phyloP scores from a whole-genome alignment of 768 basidiomycete species.

The Tricholoma bakamatsutake region DNA sequence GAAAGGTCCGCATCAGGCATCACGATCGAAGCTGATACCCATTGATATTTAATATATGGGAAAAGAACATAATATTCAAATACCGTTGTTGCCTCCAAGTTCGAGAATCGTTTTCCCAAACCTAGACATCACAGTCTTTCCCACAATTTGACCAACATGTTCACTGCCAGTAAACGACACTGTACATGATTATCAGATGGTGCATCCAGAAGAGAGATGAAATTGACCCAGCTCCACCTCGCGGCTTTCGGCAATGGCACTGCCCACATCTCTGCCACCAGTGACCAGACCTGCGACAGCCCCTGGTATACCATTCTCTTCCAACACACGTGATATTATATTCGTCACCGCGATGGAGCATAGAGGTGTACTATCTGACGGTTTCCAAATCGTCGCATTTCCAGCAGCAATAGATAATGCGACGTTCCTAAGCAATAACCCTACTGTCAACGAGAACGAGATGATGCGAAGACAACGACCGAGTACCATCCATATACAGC shows the following conservation, averaged over 20 bases:
- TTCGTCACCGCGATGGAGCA: conserved; percentile 89
- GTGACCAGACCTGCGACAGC: conserved; percentile 79
- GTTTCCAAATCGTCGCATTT: conserved; percentile 95
- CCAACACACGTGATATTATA: conserved; percentile 76
- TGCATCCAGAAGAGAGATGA: conserved; percentile 5
- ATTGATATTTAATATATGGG: conserved; percentile 11
- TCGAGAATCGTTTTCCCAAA: conserved; percentile 91
- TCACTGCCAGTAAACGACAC: conserved; percentile 97
- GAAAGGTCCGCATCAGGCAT: conserved; percentile 91
- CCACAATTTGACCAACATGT: conserved; percentile 79
- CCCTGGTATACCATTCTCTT: conserved; percentile 77
- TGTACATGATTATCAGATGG: conserved; percentile 23
- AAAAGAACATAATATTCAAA: conserved; percentile 10
- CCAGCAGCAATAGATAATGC: conserved; percentile 84
- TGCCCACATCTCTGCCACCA: conserved; percentile 78
- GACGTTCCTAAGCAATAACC: conserved; percentile 66
- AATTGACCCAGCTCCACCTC: conserved; percentile 70
- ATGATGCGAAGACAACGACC: background rate
- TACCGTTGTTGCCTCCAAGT: conserved; percentile 94
- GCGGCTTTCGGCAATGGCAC: conserved; percentile 65
- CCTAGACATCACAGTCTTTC: conserved; percentile 76
- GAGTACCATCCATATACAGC: conserved; percentile 86
- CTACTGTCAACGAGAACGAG: background rate
- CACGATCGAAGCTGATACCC: conserved; percentile 64
- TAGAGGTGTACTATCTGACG: conserved; percentile 82